Base-by-base conservation (phyloP, 352 stramenopile genomes). In the Pilasporangium apinafurcum region DNA sequence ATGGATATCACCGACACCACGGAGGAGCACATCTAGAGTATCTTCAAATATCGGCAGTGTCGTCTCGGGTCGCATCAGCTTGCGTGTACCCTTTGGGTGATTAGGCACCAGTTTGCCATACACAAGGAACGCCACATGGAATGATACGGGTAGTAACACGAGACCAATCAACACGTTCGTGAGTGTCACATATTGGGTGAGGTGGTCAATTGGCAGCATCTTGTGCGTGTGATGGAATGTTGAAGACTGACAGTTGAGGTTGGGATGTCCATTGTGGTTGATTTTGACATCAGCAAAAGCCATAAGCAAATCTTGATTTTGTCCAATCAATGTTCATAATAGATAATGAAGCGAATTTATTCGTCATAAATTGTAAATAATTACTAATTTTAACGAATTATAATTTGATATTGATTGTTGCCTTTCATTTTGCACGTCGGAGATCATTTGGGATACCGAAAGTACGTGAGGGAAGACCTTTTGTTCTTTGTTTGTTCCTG, bases 11-110 rank as follows among this genome's bases (percentile, higher is more conserved):
- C 37, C 5, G n/a, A n/a, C n/a, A 13, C 32, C 16, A 25, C 45
- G 43, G 12, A 27, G 12, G 8, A 51, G 25, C 22, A 57, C 29
- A 3, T 58, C 42, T 5, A 54, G 22, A 22, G 51, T 61, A 40
- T 67, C 55, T 25, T 30, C 53, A 13, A 59, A 10, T 6, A 67
- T 33, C 31, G 56, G 56, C 1, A 62, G 35, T 18, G 56, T 56
- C 30, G 39, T 38, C 31, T 14, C 14, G 4, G 45, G 51, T 10
- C 29, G 38, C 20, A 27, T 22, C 6, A 47, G 17, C 18, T 44
- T 34, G 10, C n/a, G n/a, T n/a, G n/a, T n/a, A n/a, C n/a, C 33
- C 33, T 38, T 38, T 38, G 10, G 33, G n/a, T n/a, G n/a, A n/a
- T n/a, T 20, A 38, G 30, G n/a, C 30, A 38, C 33, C 10, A 38